A percentile compares a stretch with the other conserved stretches of the same genome.
These are phyloP conservation scores for Canavalia gladiata DNA, from an alignment of 306 rosid species.

Conservation along the genomic window DNA sequence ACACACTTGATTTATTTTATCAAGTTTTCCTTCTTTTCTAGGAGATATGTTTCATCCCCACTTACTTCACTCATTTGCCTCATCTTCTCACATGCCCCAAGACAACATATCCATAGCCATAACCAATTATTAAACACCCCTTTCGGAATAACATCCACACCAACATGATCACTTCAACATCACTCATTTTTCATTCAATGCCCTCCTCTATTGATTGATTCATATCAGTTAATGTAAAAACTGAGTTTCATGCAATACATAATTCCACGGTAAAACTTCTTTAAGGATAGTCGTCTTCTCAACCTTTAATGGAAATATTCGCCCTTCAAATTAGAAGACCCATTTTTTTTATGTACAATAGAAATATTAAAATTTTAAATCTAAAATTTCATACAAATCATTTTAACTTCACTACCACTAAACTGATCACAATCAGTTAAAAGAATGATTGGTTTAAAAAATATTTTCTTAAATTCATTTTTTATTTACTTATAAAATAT, in stretches of 20 bases:
- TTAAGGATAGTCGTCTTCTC: background rate
- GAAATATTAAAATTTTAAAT: too few species aligned
- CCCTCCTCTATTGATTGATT: background rate
- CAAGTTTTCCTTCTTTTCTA: background rate
- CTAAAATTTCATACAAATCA: too few species aligned
- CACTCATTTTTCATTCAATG: background rate
- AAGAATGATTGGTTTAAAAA: too few species aligned
- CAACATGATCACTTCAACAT: background rate
- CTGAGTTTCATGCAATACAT: background rate
- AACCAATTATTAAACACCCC: constrained; percentile 23
- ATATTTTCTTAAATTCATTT: too few species aligned
- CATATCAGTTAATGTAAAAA: too few species aligned
- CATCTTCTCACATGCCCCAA: background rate
- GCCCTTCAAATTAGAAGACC: too few species aligned
- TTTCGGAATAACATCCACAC: constrained; percentile 5
- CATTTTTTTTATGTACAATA: too few species aligned
- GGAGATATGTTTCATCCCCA: constrained; percentile 12
- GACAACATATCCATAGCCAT: constrained; percentile 2
- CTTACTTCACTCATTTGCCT: background rate
- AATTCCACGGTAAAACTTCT: background rate
- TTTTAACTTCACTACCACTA: too few species aligned
- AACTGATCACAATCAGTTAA: too few species aligned
- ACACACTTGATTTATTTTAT: constrained; percentile 36
- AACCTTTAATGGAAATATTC: background rate
- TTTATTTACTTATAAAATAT: too few species aligned